A percentile compares a stretch with the other conserved stretches of the same genome.
These are phyloP conservation scores for Entomortierella beljakovae DNA, from an alignment of 192 early-diverging fungal genomes.

Conservation along the genomic window DNA sequence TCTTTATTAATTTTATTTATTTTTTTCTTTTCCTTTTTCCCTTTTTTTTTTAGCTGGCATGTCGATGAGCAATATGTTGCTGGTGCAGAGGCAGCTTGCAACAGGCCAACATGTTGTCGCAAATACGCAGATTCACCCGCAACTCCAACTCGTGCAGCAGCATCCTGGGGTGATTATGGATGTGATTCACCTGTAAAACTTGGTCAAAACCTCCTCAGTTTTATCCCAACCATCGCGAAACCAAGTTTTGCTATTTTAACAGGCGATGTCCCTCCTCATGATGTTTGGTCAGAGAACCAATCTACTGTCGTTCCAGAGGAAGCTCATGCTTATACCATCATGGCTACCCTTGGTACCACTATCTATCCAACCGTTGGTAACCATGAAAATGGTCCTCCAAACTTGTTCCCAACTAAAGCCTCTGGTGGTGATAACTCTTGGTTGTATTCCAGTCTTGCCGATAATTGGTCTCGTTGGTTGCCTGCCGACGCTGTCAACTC, in stretches of 20 bases:
- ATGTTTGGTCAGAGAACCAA: slow-evolving; percentile 59
- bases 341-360: slow-evolving; percentile 40
- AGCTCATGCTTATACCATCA: slow-evolving; percentile 31
- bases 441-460: slow-evolving; percentile 60
- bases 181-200: slow-evolving; percentile 62
- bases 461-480: slow-evolving; percentile 65
- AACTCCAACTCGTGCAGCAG: slow-evolving; percentile 37
- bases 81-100: slow-evolving; percentile 59
- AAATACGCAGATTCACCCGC: slow-evolving; percentile 46
- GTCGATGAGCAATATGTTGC: slow-evolving; percentile 30
- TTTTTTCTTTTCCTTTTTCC: slow-evolving; percentile 4
- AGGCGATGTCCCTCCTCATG: slow-evolving; percentile 65
- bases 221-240: slow-evolving; percentile 50
- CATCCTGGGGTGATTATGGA: slow-evolving; percentile 59
- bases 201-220: slow-evolving; percentile 56
- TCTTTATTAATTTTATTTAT: not conserved
- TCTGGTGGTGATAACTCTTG: slow-evolving; percentile 56
- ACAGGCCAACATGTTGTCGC: slow-evolving; percentile 64
- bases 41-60: slow-evolving; percentile 6
- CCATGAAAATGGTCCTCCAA: slow-evolving; percentile 62
- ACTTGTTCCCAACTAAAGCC: slow-evolving; percentile 43
- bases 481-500: slow-evolving; percentile 47
- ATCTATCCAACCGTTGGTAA: slow-evolving; percentile 66
- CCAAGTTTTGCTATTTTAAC: slow-evolving; percentile 61
- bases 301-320: slow-evolving; percentile 44